These are phyloP conservation scores for Metschnikowia corniflorae DNA, from an alignment of 805 yeast genomes.

Conservation along the genomic window DNA sequence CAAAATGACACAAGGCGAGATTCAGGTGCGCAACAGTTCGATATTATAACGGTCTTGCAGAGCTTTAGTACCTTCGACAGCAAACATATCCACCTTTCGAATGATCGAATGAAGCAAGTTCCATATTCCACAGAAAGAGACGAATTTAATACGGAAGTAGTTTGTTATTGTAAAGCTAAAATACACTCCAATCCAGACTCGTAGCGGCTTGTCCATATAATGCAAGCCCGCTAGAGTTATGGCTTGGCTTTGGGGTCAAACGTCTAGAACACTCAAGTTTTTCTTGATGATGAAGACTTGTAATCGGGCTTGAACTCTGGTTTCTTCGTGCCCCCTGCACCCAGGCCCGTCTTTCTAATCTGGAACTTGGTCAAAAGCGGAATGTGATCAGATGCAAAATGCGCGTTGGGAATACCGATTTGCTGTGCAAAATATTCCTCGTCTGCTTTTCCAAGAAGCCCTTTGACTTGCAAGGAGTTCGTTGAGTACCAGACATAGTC, in stretches of 20 bases:
- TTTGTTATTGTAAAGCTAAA: conserved; percentile 12
- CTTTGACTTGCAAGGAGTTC: conserved; percentile 72
- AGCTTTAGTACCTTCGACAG: too few species aligned
- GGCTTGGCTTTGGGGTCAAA: too few species aligned
- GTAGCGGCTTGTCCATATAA: too few species aligned
- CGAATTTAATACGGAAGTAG: too few species aligned
- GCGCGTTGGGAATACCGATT: conserved; percentile 91
- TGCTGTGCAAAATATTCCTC: conserved; percentile 67
- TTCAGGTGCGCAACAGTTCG: too few species aligned
- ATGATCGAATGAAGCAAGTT: too few species aligned
- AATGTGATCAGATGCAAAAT: conserved; percentile 92
- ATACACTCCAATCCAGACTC: conserved; percentile 14
- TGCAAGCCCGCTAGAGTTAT: too few species aligned
- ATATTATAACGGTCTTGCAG: too few species aligned
- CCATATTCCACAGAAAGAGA: too few species aligned
- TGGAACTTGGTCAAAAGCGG: conserved; percentile 80
- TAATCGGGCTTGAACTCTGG: conserved; percentile 46
- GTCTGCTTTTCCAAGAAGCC: conserved; percentile 82
- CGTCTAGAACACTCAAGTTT: conserved; percentile 25
- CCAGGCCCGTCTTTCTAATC: conserved; percentile 47
- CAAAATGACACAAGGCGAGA: too few species aligned
- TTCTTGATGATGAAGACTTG: conserved; percentile 39
- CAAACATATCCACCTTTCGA: too few species aligned
- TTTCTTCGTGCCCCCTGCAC: conserved; percentile 23
- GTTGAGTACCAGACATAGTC: conserved; percentile 97